A percentile compares a stretch with the other conserved stretches of the same genome.
Evolutionary conservation across 2,329 filamentous ascomycete genomes (phyloP).

Genomic region (Nemania sp.): DNA sequence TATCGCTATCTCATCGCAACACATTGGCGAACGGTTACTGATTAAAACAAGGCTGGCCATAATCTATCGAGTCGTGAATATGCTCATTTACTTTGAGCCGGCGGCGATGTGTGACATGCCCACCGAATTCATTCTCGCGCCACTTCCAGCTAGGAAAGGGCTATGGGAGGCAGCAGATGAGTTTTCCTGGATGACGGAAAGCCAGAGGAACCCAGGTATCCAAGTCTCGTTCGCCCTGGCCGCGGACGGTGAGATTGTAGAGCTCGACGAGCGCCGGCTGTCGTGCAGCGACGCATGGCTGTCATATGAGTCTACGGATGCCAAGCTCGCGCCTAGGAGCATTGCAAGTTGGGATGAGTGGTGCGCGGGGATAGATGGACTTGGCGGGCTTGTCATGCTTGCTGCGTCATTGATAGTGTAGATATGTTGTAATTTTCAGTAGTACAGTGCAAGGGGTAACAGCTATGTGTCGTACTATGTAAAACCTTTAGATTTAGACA

Average conservation of each 20-base stretch:
- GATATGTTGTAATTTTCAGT: not conserved
- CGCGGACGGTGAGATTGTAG: not conserved
- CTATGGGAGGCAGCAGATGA: not conserved
- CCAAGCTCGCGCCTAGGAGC: not conserved
- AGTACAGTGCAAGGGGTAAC: no score
- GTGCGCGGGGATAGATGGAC: constrained; percentile 56
- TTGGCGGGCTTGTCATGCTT: constrained; percentile 60
- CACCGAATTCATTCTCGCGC: constrained; percentile 1
- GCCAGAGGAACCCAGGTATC: not conserved
- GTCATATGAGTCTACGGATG: not conserved
- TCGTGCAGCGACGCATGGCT: not conserved
- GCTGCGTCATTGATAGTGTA: constrained; percentile 52
- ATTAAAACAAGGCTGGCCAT: constrained; percentile 51
- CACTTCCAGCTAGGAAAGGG: not conserved
- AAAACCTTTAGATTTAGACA: no score
- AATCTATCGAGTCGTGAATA: constrained; percentile 56
- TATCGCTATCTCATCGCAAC: not conserved
- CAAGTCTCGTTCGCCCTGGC: not conserved
- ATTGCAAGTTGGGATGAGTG: not conserved
- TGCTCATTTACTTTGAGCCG: constrained; percentile 59
- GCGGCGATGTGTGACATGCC: constrained; percentile 49
- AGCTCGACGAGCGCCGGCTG: not conserved
- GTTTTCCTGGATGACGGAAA: constrained; percentile 1
- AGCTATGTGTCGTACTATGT: no score
- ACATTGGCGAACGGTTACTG: constrained; percentile 33